A percentile compares a stretch with the other conserved stretches of the same genome.
Evolutionary conservation across 1,284 basidiomycete genomes (phyloP).

Genomic region (Mycena citricolor): DNA sequence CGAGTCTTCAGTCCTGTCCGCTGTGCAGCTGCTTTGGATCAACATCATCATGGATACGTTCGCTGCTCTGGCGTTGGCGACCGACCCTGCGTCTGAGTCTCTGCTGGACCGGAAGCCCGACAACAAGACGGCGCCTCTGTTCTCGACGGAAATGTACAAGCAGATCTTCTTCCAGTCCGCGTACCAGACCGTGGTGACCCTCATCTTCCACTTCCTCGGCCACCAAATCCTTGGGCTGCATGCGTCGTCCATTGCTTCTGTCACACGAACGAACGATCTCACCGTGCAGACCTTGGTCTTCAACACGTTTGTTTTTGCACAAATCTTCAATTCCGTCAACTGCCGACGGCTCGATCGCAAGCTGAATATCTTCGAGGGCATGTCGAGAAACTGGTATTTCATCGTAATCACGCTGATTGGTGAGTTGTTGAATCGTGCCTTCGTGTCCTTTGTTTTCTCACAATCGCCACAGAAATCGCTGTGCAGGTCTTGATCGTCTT

Average conservation of each 20-base stretch:
- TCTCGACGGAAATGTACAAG: conserved; percentile 92
- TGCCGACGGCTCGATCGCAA: conserved; percentile 83
- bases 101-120: conserved; percentile 92
- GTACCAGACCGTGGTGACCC: conserved; percentile 84
- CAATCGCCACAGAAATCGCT: conserved; percentile 77
- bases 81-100: conserved; percentile 84
- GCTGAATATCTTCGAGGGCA: conserved; percentile 88
- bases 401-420: conserved; percentile 84
- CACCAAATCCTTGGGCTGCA: conserved; percentile 66
- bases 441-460: conserved; percentile 3
- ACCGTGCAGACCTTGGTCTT: conserved; percentile 88
- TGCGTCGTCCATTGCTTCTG: conserved; percentile 31
- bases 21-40: conserved; percentile 96
- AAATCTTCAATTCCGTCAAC: conserved; percentile 95
- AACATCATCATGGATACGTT: conserved; percentile 99
- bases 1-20: conserved; percentile 86
- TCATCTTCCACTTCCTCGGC: conserved; percentile 90
- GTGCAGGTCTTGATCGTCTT: conserved; percentile 90
- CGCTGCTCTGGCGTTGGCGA: conserved; percentile 94
- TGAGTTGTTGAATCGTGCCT: no score
- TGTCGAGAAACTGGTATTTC: conserved; percentile 84
- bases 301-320: conserved; percentile 96
- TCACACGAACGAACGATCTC: conserved; percentile 41
- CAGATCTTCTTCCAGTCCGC: conserved; percentile 90
- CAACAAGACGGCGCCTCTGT: conserved; percentile 83